Conservation (phyloP, 2,329 filamentous ascomycete species). For the Leptosphaerulina australis region DNA sequence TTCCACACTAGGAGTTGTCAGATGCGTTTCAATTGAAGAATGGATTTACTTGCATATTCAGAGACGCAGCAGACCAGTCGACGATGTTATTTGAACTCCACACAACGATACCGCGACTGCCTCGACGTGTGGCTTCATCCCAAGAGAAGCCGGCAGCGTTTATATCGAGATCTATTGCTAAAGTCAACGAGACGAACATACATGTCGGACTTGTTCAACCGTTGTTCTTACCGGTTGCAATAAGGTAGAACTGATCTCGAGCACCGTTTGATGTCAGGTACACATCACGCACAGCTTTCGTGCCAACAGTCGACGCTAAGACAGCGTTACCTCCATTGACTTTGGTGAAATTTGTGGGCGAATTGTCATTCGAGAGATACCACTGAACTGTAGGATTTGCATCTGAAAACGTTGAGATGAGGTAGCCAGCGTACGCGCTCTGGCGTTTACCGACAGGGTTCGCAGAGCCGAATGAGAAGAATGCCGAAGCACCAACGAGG, state of each 20-base stretch:
- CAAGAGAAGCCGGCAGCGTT: conserved; percentile 13
- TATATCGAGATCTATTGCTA: not conserved
- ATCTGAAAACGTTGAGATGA: conserved; percentile 18
- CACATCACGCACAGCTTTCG: conserved; percentile 20
- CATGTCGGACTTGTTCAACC: not conserved
- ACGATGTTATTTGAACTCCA: conserved; percentile 18
- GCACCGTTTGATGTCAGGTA: conserved; percentile 14
- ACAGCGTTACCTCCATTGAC: conserved; percentile 18
- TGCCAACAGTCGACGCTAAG: conserved; percentile 18
- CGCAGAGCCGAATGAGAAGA: not conserved
- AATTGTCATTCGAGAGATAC: conserved; percentile 15
- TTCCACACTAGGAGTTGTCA: conserved; percentile 11
- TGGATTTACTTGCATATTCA: conserved; percentile 6
- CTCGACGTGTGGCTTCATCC: conserved; percentile 16
- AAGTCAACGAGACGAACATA: not conserved
- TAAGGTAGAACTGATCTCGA: conserved; percentile 14
- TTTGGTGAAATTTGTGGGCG: conserved; percentile 14
- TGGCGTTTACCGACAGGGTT: not conserved
- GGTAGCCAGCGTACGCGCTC: conserved; percentile 10
- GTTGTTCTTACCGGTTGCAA: conserved; percentile 11
- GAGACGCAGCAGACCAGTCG: conserved; percentile 15
- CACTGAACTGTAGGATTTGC: conserved; percentile 13
- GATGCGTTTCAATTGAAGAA: not conserved
- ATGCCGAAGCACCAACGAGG: not conserved
- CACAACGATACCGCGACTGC: conserved; percentile 16